Conservation (phyloP, 306 rosid species). For the Corylus americana region DNA sequence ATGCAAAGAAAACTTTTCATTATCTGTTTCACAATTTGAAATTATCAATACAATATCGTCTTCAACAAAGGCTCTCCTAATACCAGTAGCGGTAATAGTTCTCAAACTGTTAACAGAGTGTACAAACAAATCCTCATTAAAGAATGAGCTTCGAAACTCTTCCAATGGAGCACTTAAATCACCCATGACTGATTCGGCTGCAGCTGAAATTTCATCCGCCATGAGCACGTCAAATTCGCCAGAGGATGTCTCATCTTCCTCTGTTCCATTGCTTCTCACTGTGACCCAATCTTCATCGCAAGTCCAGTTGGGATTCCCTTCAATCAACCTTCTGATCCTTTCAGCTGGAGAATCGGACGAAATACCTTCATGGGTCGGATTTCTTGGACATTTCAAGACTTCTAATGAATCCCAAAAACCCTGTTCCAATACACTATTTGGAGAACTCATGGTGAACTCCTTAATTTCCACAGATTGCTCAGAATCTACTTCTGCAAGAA, state of each 20-base stretch:
- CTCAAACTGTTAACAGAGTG: constrained; percentile 13
- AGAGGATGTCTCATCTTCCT: neutral
- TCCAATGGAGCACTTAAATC: constrained; percentile 1
- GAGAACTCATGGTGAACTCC: constrained; percentile 37
- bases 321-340: constrained; percentile 40
- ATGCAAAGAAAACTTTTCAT: constrained; percentile 5
- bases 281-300: constrained; percentile 42
- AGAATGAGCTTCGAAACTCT: constrained; percentile 9
- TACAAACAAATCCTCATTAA: constrained; percentile 28
- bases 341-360: constrained; percentile 26
- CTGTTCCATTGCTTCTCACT: constrained; percentile 34
- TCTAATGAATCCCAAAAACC: constrained; percentile 44
- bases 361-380: constrained; percentile 17
- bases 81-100: neutral
- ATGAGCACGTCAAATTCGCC: neutral
- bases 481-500: constrained; percentile 28
- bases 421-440: constrained; percentile 52
- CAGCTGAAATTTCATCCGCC: constrained; percentile 9
- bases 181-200: neutral
- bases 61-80: constrained; percentile 23
- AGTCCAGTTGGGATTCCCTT: constrained; percentile 28
- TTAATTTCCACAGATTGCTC: constrained; percentile 2
- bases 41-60: constrained; percentile 20
- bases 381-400: constrained; percentile 19
- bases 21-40: constrained; percentile 15